Base-by-base conservation (phyloP, 2,329 filamentous ascomycete genomes). In the Alternaria sp. region DNA sequence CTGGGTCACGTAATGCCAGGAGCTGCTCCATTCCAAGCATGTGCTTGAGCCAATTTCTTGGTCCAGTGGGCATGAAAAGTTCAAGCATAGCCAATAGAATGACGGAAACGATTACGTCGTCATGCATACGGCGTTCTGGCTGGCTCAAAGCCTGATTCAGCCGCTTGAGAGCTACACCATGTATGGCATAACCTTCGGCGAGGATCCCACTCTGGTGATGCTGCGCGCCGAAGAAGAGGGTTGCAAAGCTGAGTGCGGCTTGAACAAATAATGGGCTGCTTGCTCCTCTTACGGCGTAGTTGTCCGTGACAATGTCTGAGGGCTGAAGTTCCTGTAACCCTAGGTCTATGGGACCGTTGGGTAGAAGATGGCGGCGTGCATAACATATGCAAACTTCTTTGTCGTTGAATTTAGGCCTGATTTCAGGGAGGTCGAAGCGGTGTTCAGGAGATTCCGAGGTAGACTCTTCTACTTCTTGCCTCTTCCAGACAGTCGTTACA, bases 81-180 rank as follows among this genome's bases (percentile, higher is more conserved):
- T 78, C 75, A 28, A 75, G 65, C 44, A 77, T 72, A 23, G 71
- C 68, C 18, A 78, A 53, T 8, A 72, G 68, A 12, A 65, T 57
- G 1, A 78, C 68, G 1, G 71, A 68, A 20, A 75, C 67, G 11
- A 78, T 60, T 10, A 77, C 51, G 5, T 77, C 76, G 50, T 78
- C 70, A 43, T 61, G 61, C 4, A 33, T 61, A 43, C 69, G 71
- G 41, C 68, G 71, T 18, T 56, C 58, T 10, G 72, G 61, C n/a
- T 69, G 50, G 14, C 68, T 62, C 6, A 78, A 64, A 9, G 71
- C 68, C 21, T 64, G 30, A 30, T 77, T 76, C 10, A 78, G 67
- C 45, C 66, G 67, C 25, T 65, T 68, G 3, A 77, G 62, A 4
- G 72, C 69, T n/a, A 47, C 60, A n/a, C 73, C 73, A 23, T 75